phyloP scores from a whole-genome alignment of 169 alveolate species.

The Plasmodium cynomolgi region DNA sequence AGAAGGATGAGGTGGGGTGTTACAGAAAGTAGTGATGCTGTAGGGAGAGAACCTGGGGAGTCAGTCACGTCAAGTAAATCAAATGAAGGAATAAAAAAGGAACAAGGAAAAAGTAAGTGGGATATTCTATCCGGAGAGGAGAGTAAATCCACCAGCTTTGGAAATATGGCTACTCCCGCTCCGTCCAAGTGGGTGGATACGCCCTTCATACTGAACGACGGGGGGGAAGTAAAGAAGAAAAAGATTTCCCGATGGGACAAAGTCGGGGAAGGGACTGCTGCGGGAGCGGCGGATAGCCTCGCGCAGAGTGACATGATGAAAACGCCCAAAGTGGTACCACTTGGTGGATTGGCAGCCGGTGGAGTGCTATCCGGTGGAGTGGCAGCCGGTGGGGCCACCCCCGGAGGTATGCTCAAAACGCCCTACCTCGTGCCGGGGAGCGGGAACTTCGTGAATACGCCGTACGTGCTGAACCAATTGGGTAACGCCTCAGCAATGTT shows the following conservation, averaged over 20 bases:
- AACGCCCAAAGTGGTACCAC: not conserved
- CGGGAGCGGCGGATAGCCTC: not conserved
- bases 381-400: not conserved
- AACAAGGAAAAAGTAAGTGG: slow-evolving; percentile 48
- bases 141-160: not conserved
- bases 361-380: not conserved
- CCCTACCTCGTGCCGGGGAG: not conserved
- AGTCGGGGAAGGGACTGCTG: slow-evolving; percentile 50
- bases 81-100: slow-evolving; percentile 65
- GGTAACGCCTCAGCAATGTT: not conserved
- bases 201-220: slow-evolving; percentile 8
- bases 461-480: not conserved
- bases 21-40: not conserved
- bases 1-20: not conserved
- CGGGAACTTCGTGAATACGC: slow-evolving; percentile 1
- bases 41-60: slow-evolving; percentile 57
- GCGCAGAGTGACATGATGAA: slow-evolving; percentile 15
- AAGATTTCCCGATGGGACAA: slow-evolving; percentile 46
- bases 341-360: not conserved
- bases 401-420: not conserved
- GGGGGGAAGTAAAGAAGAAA: slow-evolving; percentile 1
- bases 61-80: slow-evolving; percentile 73
- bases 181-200: slow-evolving; percentile 32
- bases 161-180: slow-evolving; percentile 24
- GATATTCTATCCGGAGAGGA: slow-evolving; percentile 5